Conservation (phyloP, 2,329 filamentous ascomycete species). For the Pleoardoris graminearum region DNA sequence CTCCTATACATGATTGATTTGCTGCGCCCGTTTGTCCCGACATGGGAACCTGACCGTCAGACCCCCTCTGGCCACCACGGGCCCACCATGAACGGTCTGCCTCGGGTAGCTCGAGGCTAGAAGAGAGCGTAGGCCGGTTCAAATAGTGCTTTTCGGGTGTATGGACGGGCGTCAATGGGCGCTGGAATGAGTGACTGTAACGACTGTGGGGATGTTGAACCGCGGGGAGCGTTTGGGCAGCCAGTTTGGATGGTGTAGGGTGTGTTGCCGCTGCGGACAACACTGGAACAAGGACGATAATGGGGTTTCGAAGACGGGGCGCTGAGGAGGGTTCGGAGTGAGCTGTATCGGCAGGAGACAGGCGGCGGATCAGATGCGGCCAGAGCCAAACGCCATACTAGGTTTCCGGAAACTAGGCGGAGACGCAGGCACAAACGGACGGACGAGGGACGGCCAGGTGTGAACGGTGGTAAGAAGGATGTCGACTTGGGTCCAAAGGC, state of each 20-base stretch:
- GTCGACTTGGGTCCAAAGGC: constrained; percentile 9
- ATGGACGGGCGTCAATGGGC: constrained; percentile 37
- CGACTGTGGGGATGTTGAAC: constrained; percentile 38
- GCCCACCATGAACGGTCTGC: constrained; percentile 42
- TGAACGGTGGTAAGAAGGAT: constrained; percentile 18
- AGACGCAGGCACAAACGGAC: constrained; percentile 16
- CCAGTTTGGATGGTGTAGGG: constrained; percentile 37
- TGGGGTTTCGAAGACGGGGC: constrained; percentile 3
- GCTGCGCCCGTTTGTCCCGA: constrained; percentile 28
- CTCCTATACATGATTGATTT: constrained; percentile 20
- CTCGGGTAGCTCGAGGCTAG: constrained; percentile 12
- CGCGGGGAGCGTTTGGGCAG: constrained; percentile 44
- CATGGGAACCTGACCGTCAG: constrained; percentile 38
- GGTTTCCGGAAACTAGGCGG: constrained; percentile 10
- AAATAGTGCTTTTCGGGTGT: constrained; percentile 31
- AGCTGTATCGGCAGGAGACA: not conserved
- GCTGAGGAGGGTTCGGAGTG: constrained; percentile 2
- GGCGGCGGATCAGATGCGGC: constrained; percentile 14
- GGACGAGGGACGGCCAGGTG: constrained; percentile 6
- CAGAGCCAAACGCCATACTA: constrained; percentile 25
- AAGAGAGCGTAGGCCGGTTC: constrained; percentile 15
- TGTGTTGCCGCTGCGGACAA: constrained; percentile 35
- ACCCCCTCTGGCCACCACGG: constrained; percentile 34
- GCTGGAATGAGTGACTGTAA: constrained; percentile 34
- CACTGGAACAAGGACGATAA: constrained; percentile 20